Evolutionary conservation across 805 yeast species (phyloP).

Genomic region (Teunomyces atbi): DNA sequence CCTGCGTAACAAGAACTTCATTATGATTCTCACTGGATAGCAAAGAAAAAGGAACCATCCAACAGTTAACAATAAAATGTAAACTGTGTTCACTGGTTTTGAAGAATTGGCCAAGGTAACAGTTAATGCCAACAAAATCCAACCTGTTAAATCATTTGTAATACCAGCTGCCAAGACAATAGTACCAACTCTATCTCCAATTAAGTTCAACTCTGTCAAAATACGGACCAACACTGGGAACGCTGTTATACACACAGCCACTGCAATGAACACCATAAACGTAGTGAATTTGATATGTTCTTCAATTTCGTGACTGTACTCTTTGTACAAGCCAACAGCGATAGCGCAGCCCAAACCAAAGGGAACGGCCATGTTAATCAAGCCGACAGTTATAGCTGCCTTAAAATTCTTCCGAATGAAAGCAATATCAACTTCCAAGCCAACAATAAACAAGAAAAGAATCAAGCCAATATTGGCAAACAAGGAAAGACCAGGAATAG

Average conservation of each 20-base stretch:
- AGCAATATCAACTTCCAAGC: conserved; percentile 71
- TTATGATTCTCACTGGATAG: conserved; percentile 53
- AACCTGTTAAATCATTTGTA: conserved; percentile 74
- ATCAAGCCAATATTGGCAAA: conserved; percentile 76
- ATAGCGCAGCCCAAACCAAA: conserved; percentile 77
- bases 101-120: conserved; percentile 75
- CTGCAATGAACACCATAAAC: conserved; percentile 77
- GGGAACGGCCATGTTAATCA: conserved; percentile 72
- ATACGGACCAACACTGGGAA: conserved; percentile 83
- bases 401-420: conserved; percentile 59
- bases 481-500: conserved; percentile 62
- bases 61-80: conserved; percentile 60
- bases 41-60: conserved; percentile 68
- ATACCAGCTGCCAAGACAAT: conserved; percentile 82
- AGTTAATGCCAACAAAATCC: conserved; percentile 75
- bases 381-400: conserved; percentile 67
- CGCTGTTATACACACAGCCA: conserved; percentile 82
- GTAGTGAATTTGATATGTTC: conserved; percentile 54
- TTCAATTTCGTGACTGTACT: conserved; percentile 38
- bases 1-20: conserved; percentile 44
- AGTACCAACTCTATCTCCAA: conserved; percentile 68
- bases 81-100: conserved; percentile 65
- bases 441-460: conserved; percentile 71
- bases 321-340: conserved; percentile 63
- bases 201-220: conserved; percentile 65